Conservation (phyloP, 805 yeast genomes). For the Barnettozyma siamensis region DNA sequence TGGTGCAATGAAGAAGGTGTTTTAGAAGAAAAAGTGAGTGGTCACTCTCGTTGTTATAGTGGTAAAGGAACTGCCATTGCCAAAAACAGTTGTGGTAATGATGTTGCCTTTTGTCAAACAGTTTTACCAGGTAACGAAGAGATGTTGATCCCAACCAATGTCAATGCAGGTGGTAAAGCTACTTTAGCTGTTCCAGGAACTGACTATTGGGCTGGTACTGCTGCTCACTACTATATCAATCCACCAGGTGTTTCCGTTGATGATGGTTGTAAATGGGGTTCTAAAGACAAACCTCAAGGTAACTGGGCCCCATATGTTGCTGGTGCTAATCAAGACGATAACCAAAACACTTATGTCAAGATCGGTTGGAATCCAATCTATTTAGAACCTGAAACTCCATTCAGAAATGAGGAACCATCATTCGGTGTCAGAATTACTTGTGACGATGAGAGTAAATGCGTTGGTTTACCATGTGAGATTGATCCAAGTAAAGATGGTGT, state of each 20-base stretch:
- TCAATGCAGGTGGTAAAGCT: conserved; percentile 41
- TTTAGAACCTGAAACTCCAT: conserved; percentile 52
- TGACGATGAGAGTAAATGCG: conserved; percentile 61
- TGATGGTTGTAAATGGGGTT: conserved; percentile 86
- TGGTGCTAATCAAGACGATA: conserved; percentile 75
- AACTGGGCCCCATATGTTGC: conserved; percentile 95
- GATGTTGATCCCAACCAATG: conserved; percentile 82
- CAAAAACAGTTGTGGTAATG: conserved; percentile 45
- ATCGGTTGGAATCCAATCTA: conserved; percentile 91
- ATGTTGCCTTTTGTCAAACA: conserved; percentile 87
- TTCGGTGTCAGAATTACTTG: conserved; percentile 75
- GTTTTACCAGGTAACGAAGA: conserved; percentile 93
- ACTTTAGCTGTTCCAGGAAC: conserved; percentile 80
- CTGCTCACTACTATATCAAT: conserved; percentile 82
- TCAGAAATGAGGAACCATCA: conserved; percentile 47
- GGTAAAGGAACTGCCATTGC: conserved; percentile 74
- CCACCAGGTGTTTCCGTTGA: conserved; percentile 72
- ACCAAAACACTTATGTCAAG: conserved; percentile 70
- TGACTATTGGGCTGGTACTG: conserved; percentile 78
- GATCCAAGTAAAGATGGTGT: conserved; percentile 61
- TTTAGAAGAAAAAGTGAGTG: conserved; percentile 53
- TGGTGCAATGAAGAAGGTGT: conserved; percentile 69
- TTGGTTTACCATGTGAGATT: conserved; percentile 76
- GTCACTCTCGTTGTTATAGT: conserved; percentile 60
- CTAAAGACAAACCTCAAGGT: conserved; percentile 60